phyloP scores from a whole-genome alignment of 192 early-diverging fungal species.

The Coemansia pectinata region DNA sequence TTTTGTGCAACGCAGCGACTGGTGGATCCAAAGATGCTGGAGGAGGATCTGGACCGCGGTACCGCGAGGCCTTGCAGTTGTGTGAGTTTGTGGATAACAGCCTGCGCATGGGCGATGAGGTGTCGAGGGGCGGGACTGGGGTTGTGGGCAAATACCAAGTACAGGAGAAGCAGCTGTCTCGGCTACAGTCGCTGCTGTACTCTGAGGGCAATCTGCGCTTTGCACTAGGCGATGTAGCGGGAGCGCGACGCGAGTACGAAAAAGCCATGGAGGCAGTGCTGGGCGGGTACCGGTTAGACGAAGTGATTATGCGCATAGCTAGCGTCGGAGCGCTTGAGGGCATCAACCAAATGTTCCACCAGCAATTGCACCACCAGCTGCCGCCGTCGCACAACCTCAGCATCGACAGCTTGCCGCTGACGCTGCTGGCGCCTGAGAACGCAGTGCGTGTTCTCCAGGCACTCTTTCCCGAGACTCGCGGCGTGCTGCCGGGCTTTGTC shows the following conservation, averaged over 20 bases:
- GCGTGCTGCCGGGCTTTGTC: slow-evolving; percentile 67
- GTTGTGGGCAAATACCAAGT: slow-evolving; percentile 43
- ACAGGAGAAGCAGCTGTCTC: slow-evolving; percentile 64
- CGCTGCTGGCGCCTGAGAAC: slow-evolving; percentile 61
- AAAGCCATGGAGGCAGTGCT: slow-evolving; percentile 76
- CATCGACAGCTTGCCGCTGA: slow-evolving; percentile 53
- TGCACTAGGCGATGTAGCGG: slow-evolving; percentile 69
- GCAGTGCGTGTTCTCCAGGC: slow-evolving; percentile 59
- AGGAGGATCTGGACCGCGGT: slow-evolving; percentile 55
- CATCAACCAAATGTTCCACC: slow-evolving; percentile 46
- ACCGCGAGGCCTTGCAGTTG: slow-evolving; percentile 76
- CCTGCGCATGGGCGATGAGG: slow-evolving; percentile 37
- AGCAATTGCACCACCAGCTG: slow-evolving; percentile 30
- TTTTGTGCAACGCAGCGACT: slow-evolving; percentile 59
- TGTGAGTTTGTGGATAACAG: slow-evolving; percentile 77
- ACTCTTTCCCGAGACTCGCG: slow-evolving; percentile 62
- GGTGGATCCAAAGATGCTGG: neutral
- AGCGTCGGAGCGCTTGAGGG: slow-evolving; percentile 38
- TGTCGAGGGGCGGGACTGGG: slow-evolving; percentile 7
- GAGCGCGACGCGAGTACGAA: slow-evolving; percentile 80
- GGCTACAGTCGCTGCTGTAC: slow-evolving; percentile 82
- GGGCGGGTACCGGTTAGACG: slow-evolving; percentile 55
- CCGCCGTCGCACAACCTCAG: slow-evolving; percentile 24
- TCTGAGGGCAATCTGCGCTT: slow-evolving; percentile 84
- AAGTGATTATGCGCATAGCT: slow-evolving; percentile 53